Evolutionary conservation across 495 filamentous ascomycete genomes (phyloP), one percentile per base, ranked within the genome.

Genomic region (Tricharina praecox): DNA sequence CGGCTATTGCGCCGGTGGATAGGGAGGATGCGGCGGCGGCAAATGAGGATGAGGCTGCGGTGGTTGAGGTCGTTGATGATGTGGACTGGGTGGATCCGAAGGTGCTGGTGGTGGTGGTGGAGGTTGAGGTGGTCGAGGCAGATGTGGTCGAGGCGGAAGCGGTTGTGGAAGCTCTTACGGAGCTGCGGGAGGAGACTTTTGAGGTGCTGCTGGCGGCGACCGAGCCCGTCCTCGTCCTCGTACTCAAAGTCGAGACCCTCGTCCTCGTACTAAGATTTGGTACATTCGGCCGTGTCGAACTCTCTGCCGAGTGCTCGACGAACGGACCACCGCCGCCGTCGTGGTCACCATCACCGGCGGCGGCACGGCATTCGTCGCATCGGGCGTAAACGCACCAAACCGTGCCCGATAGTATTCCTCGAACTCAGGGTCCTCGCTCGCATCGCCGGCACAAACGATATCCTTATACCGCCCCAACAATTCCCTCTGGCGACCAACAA

Each of bases 381-480:
- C 34, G 15, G 55, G 55, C 23, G 42, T 19, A 34, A 58, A 59
- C 21, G 11, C 32, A 24, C 44, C 50, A 34, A 47, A 59, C 25
- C 55, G 58, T 0, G 54, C 54, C 21, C 30, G 50, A 26, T 58
- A 59, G 48, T 59, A 59, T n/a, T 54, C 18, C 11, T 45, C 26
- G 16, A 59, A 59, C 10, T 44, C 41, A 5, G 37, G 13, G 37
- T 59, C 55, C 4, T 13, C n/a, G 4, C 19, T 21, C 5, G 11
- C 24, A 19, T 41, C 23, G 11, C 45, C 43, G 1, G 45, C 46
- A 32, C 54, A 59, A 9, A 59, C 54, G 23, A 58, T 49, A 1
- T 42, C 46, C 20, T 48, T 35, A 40, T 54, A 59, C 34, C 55
- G 46, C 7, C 54, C 13, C 44, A 59, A 45, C 16, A 48, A 45